Conservation (phyloP, 768 basidiomycete genomes). For the Leccinum sublutescens region DNA sequence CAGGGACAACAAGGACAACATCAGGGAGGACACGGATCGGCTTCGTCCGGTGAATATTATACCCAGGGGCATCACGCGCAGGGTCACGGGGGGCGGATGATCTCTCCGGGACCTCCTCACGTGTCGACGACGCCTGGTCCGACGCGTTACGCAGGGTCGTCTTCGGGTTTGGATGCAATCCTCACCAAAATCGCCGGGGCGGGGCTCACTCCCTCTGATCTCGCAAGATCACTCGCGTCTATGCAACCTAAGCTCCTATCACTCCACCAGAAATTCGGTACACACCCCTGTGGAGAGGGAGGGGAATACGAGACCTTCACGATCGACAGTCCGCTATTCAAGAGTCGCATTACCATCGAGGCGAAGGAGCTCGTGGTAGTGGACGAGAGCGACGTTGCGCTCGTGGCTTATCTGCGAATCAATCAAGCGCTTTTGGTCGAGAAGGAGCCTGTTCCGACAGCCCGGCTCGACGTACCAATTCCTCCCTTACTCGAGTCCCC, state of each 20-base stretch:
- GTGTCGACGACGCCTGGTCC: slow-evolving; percentile 6
- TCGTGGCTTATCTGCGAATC: slow-evolving; percentile 88
- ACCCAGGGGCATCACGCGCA: slow-evolving; percentile 9
- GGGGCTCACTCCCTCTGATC: slow-evolving; percentile 73
- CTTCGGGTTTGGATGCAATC: slow-evolving; percentile 72
- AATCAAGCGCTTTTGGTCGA: slow-evolving; percentile 60
- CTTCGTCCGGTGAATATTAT: slow-evolving; percentile 27
- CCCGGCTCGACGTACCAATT: slow-evolving; percentile 26
- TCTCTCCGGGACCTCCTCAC: slow-evolving; percentile 19
- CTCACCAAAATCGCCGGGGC: slow-evolving; percentile 97
- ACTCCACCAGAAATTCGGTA: slow-evolving; percentile 79
- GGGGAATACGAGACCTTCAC: slow-evolving; percentile 98
- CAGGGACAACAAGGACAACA: slow-evolving; percentile 11
- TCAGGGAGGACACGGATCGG: slow-evolving; percentile 12
- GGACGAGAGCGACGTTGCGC: slow-evolving; percentile 79
- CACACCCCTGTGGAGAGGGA: slow-evolving; percentile 95
- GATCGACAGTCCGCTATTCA: slow-evolving; percentile 86
- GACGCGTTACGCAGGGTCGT: slow-evolving; percentile 22
- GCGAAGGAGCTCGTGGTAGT: slow-evolving; percentile 73
- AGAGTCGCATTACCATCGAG: slow-evolving; percentile 65
- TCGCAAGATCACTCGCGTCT: slow-evolving; percentile 70
- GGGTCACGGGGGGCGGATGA: slow-evolving; percentile 16
- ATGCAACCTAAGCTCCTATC: slow-evolving; percentile 72
- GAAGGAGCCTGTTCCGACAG: slow-evolving; percentile 40
- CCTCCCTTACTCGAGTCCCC: slow-evolving; percentile 51